These are phyloP conservation scores for Stephania japonica DNA, from an alignment of 164 flowering plant genomes.

Conservation along the genomic window DNA sequence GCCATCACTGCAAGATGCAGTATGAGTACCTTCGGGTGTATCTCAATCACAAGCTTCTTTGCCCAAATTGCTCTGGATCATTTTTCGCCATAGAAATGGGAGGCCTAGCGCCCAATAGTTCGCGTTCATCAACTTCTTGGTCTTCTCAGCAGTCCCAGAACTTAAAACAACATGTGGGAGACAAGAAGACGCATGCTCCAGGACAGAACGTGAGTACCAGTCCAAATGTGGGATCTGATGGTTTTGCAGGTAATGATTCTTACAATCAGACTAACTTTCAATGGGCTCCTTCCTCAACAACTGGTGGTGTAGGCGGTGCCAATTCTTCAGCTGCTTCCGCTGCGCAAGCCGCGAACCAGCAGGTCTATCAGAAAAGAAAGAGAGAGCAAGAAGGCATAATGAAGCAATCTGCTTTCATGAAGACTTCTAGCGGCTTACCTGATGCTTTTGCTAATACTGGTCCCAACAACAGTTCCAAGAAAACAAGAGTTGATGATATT, in stretches of 20 bases:
- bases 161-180: background rate
- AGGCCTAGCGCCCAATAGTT: constrained; percentile 34
- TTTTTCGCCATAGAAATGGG: constrained; percentile 60
- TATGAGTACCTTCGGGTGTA: constrained; percentile 60
- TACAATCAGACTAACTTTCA: constrained; percentile 25
- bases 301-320: constrained; percentile 14
- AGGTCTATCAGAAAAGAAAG: constrained; percentile 56
- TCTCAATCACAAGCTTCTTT: constrained; percentile 60
- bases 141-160: constrained; percentile 25
- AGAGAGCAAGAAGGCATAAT: constrained; percentile 46
- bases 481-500: constrained; percentile 33
- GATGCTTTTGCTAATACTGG: constrained; percentile 14
- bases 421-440: constrained; percentile 18
- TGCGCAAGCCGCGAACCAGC: constrained; percentile 55
- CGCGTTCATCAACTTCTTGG: constrained; percentile 33
- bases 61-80: constrained; percentile 61
- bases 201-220: constrained; percentile 16
- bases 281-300: constrained; percentile 18
- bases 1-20: constrained; percentile 64
- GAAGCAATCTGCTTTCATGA: constrained; percentile 39
- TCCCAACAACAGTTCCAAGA: constrained; percentile 20
- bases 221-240: constrained; percentile 16
- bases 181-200: constrained; percentile 2
- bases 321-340: constrained; percentile 32
- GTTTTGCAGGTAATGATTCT: constrained; percentile 19